phyloP scores from a whole-genome alignment of 495 filamentous ascomycete genomes.

The Niebla homalea region DNA sequence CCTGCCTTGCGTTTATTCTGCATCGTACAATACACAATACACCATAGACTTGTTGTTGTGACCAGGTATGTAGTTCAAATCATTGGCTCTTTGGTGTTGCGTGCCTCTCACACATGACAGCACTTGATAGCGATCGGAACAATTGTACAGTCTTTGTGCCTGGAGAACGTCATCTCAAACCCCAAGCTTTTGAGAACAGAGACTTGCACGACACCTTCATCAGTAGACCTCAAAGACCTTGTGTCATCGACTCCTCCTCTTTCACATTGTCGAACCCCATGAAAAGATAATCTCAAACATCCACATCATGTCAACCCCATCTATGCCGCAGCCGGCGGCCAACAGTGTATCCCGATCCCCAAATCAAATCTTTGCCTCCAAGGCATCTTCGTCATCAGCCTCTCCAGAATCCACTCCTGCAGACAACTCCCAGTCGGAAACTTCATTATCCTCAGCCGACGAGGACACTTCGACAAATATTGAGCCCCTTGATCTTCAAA shows the following conservation, averaged over 20 bases:
- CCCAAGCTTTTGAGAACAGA: too few species aligned
- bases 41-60: too few species aligned
- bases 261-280: background rate
- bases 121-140: too few species aligned
- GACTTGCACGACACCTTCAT: too few species aligned
- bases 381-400: conserved; percentile 3
- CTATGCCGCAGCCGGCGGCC: background rate
- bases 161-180: too few species aligned
- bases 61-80: too few species aligned
- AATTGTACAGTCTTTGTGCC: too few species aligned
- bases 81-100: too few species aligned
- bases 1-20: too few species aligned
- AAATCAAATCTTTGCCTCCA: background rate
- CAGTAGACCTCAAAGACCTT: too few species aligned
- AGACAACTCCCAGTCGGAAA: conserved; percentile 1
- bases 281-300: background rate
- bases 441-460: background rate
- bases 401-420: conserved; percentile 2
- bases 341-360: background rate
- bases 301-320: background rate
- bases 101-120: too few species aligned
- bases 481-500: conserved; percentile 5
- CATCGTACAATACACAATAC: too few species aligned
- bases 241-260: background rate
- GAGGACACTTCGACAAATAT: background rate